A percentile compares a stretch with the other conserved stretches of the same genome.
These are phyloP conservation scores for Bryoerythrophyllum caledonicum DNA, from an alignment of 225 moss, liverwort and hornwort species.

Conservation along the genomic window DNA sequence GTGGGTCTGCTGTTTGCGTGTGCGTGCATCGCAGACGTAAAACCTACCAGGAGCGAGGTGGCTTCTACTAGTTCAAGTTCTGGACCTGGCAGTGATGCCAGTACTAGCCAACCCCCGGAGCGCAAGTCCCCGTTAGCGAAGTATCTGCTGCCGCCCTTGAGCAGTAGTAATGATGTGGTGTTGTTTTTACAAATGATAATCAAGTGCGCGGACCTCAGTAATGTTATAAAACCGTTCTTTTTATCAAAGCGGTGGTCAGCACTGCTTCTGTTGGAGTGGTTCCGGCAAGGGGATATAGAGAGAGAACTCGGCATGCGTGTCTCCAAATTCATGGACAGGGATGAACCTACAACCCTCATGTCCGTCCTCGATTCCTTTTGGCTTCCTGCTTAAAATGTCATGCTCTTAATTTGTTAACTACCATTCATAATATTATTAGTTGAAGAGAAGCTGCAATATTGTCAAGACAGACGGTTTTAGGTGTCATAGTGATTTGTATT, in stretches of 20 bases:
- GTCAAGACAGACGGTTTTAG: not conserved
- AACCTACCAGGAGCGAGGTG: constrained; percentile 3
- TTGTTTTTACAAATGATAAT: constrained; percentile 86
- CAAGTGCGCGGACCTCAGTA: constrained; percentile 98
- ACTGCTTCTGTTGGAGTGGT: constrained; percentile 87
- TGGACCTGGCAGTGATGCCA: not conserved
- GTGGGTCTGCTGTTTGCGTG: not conserved
- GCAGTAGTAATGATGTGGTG: constrained; percentile 71
- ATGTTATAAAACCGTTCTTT: constrained; percentile 93
- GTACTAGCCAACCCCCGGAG: not conserved
- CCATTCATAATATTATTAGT: not conserved
- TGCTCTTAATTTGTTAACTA: not conserved
- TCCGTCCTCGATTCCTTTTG: constrained; percentile 22
- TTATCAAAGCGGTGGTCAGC: constrained; percentile 94
- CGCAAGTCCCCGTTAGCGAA: constrained; percentile 31
- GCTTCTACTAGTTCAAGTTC: constrained; percentile 27
- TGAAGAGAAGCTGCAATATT: not conserved
- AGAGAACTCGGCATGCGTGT: constrained; percentile 82
- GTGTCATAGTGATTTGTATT: not conserved
- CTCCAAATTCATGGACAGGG: constrained; percentile 93
- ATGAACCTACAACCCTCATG: constrained; percentile 88
- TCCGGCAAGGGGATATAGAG: constrained; percentile 97
- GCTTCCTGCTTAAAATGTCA: not conserved
- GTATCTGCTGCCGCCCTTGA: constrained; percentile 58
- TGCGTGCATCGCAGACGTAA: constrained; percentile 18